Evolutionary conservation across 2,329 filamentous ascomycete species (phyloP).

Genomic region (Phoma sp.): DNA sequence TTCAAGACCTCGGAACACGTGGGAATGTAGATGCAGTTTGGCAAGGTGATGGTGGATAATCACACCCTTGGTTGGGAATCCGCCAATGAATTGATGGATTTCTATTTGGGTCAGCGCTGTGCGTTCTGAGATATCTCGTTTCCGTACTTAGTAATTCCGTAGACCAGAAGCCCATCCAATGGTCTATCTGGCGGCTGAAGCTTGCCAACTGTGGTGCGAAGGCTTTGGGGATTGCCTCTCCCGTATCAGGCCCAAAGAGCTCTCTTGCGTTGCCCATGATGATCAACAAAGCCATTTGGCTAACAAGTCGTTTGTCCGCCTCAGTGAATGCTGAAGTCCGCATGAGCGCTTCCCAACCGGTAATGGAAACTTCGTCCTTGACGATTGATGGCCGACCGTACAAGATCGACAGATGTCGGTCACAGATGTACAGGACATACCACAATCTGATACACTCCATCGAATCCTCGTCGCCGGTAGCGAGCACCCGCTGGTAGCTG

Average conservation of each 20-base stretch:
- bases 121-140: conserved; percentile 1
- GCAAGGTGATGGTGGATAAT: conserved; percentile 61
- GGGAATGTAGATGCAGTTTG: conserved; percentile 59
- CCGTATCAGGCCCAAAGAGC: conserved; percentile 62
- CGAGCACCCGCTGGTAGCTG: conserved; percentile 51
- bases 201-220: conserved; percentile 59
- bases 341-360: conserved; percentile 64
- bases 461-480: conserved; percentile 51
- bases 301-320: conserved; percentile 62
- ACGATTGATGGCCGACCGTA: conserved; percentile 66
- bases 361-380: conserved; percentile 63
- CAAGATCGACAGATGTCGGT: conserved; percentile 68
- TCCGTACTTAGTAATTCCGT: conserved; percentile 50
- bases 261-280: conserved; percentile 63
- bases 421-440: conserved; percentile 66
- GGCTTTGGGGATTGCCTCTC: conserved; percentile 57
- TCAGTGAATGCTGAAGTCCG: conserved; percentile 58
- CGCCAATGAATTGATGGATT: conserved; percentile 55
- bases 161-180: conserved; percentile 59
- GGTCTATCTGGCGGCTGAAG: conserved; percentile 52
- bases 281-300: conserved; percentile 63
- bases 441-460: conserved; percentile 64
- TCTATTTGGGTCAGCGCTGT: conserved; percentile 36
- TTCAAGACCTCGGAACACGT: conserved; percentile 56
- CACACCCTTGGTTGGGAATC: conserved; percentile 58